Percentiles rank a stretch among this genome's conserved stretches.
Evolutionary conservation across 345 rosid species (phyloP).

Genomic region (Salix suchowensis): DNA sequence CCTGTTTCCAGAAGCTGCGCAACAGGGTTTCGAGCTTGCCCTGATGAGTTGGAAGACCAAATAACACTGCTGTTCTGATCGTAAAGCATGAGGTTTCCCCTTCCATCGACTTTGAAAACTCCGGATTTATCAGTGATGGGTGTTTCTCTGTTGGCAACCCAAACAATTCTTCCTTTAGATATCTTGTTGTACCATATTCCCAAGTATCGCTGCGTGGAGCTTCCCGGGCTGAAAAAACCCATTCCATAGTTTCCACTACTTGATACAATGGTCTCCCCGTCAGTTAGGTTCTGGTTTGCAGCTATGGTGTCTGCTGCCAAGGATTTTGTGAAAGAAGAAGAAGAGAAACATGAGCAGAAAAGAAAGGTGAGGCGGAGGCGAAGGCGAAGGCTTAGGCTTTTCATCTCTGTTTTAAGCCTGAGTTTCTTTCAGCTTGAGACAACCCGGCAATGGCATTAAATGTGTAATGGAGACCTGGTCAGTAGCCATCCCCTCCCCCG

Average conservation of each 20-base stretch:
- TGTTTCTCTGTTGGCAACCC: slow-evolving; percentile 11
- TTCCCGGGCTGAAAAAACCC: not conserved
- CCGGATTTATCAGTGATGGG: not conserved
- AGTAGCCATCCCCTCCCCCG: not conserved
- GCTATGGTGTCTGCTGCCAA: slow-evolving; percentile 3
- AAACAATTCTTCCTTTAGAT: not conserved
- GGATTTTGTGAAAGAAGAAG: not conserved
- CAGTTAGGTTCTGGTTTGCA: not conserved
- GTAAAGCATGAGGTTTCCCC: not conserved
- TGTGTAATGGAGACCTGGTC: not conserved
- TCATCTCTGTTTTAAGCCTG: not conserved
- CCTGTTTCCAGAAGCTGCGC: slow-evolving; percentile 5
- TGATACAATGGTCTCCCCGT: not conserved
- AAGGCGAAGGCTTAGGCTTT: not conserved
- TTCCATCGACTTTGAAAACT: not conserved
- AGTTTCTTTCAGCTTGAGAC: not conserved
- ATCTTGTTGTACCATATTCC: not conserved
- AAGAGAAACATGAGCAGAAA: not conserved
- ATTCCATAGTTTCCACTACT: not conserved
- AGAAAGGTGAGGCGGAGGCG: not conserved
- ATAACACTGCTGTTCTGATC: not conserved
- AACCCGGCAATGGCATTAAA: not conserved
- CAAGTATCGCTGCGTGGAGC: not conserved
- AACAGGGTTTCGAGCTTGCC: not conserved
- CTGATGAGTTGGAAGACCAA: slow-evolving; percentile 12